Base-by-base conservation (phyloP, 202 grass and related monocot species). In the Schoenoplectus triqueter region DNA sequence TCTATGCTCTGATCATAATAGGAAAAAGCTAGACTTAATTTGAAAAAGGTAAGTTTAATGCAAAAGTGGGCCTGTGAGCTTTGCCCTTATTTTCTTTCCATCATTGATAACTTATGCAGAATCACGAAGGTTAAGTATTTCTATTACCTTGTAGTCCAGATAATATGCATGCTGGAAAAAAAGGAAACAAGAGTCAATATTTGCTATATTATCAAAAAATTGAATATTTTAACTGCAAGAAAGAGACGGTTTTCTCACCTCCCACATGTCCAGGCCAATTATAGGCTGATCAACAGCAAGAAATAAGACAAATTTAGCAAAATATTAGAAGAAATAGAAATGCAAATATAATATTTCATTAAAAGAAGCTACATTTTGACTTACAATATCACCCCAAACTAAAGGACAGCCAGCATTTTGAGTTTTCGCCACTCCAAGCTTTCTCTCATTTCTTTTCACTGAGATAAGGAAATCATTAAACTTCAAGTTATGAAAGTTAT, bases 231-330 rank as follows among this genome's bases (percentile, higher is more conserved):
- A 47, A 86, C 79, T 21, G 14, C 74, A 86, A 87, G 3, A 76
- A 4, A 78, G n/a, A 55, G 67, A 6, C 13, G 80, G 75, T 84
- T 13, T 84, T 14, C 78, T 92, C 92, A 95, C 93, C 96, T 99
- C 96, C 96, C 96, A 99, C 85, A 99, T 88, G 82, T 99, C 91
- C 50, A 99, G 91, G 87, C 80, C 70, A 85, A 95, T 88, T 64
- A 99, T 92, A 64, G 96, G 96, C 96, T 99, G 85, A 75, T 85
- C 87, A 60, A 87, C 64, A 87, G 68, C 8, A 77, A 20, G 73
- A 54, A 52, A 88, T 63, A 49, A 20, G 72, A 86, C 72, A 64
- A 72, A 88, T 89, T 64, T 22, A 64, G 47, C 47, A 80, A 82
- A 44, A 6, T 82, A 85, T 63, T 78, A 56, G 69, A 82, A 70